These are phyloP conservation scores for Globisporangium ultimum DNA, from an alignment of 352 stramenopile genomes.

Conservation along the genomic window DNA sequence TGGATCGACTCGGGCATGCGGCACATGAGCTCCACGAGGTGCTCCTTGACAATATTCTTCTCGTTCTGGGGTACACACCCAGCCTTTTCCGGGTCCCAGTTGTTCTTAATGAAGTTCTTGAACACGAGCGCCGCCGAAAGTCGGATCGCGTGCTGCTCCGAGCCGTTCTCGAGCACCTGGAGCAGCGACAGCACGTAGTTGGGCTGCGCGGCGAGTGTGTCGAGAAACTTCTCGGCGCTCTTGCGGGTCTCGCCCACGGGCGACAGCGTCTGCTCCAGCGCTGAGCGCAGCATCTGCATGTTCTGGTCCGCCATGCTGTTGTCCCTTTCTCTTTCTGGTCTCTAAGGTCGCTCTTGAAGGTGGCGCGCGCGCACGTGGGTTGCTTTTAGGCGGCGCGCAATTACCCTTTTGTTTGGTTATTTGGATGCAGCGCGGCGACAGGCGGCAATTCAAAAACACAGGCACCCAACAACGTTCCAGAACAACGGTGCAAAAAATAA, in stretches of 20 bases:
- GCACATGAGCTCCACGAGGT: slow-evolving; percentile 99
- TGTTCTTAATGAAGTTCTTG: slow-evolving; percentile 99
- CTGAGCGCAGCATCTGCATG: slow-evolving; percentile 63
- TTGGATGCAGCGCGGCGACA: neutral
- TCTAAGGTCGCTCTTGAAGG: neutral
- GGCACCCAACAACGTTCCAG: neutral
- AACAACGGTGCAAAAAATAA: neutral
- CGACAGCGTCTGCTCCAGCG: slow-evolving; percentile 78
- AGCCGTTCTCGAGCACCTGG: slow-evolving; percentile 64
- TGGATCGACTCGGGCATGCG: slow-evolving; percentile 91
- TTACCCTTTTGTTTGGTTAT: neutral
- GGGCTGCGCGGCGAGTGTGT: slow-evolving; percentile 48
- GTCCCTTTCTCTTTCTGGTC: slow-evolving; percentile 7
- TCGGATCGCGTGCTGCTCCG: slow-evolving; percentile 61
- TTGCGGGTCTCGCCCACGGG: slow-evolving; percentile 69
- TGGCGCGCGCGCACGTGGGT: neutral
- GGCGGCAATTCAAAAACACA: neutral
- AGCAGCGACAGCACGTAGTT: slow-evolving; percentile 75
- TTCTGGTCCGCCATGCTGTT: slow-evolving; percentile 53
- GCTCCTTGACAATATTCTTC: slow-evolving; percentile 94
- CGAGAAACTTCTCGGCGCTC: slow-evolving; percentile 62
- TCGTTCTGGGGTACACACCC: slow-evolving; percentile 77
- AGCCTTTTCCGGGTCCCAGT: slow-evolving; percentile 92
- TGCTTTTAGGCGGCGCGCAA: neutral
- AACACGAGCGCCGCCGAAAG: slow-evolving; percentile 86